Percentiles rank a stretch among this genome's conserved stretches.
Conservation (phyloP, 441 rosid species). For the Erodium chrysanthum region DNA sequence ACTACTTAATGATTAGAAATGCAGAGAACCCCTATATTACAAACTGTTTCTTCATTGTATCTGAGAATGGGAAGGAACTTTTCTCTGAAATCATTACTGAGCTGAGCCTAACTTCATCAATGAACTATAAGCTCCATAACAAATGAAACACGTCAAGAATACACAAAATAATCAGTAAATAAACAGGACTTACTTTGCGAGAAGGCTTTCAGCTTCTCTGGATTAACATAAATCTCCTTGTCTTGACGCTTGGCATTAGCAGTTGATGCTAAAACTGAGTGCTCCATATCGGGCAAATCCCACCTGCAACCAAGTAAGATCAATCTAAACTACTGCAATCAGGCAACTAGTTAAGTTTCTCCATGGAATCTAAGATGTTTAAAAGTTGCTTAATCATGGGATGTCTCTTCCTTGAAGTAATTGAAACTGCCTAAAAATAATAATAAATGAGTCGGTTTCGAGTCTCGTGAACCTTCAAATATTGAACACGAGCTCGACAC, state of each 20-base stretch:
- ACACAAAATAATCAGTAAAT: background rate
- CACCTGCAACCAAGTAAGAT: conserved; percentile 40
- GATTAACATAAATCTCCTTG: conserved; percentile 39
- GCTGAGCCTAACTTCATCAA: background rate
- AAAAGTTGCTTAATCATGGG: too few species aligned
- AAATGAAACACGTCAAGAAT: background rate
- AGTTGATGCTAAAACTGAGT: conserved; percentile 50
- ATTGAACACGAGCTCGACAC: too few species aligned
- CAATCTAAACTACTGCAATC: conserved; percentile 2
- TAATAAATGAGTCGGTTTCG: too few species aligned
- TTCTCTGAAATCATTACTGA: background rate
- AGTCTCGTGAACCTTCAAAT: too few species aligned
- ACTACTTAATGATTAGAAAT: too few species aligned
- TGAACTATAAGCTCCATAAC: background rate
- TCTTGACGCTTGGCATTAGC: conserved; percentile 70
- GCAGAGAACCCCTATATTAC: too few species aligned
- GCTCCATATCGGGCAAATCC: conserved; percentile 51
- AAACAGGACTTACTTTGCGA: conserved; percentile 34
- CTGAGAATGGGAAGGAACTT: too few species aligned
- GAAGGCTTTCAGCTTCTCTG: conserved; percentile 71
- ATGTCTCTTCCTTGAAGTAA: too few species aligned
- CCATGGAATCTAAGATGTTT: too few species aligned
- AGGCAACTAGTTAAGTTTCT: too few species aligned
- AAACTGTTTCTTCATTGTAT: too few species aligned
- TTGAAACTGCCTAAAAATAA: too few species aligned